Base-by-base conservation (phyloP, 352 stramenopile species). In the Pythium diclinum region DNA sequence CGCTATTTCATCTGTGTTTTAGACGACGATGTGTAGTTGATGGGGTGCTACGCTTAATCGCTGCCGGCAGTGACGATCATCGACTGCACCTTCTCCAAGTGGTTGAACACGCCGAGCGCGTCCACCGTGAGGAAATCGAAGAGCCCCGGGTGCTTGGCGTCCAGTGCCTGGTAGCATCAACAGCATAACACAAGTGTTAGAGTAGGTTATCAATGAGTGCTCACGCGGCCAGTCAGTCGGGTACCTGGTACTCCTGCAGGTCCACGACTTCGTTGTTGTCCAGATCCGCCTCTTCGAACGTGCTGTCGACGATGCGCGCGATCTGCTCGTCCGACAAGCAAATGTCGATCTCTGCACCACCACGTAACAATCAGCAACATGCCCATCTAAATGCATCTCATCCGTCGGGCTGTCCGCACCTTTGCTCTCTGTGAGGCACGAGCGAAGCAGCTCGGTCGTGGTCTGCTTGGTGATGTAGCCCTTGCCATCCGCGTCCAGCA, bases 121-220 rank as follows among this genome's bases (percentile, higher is more conserved):
- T 95, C 87, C 47, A 95, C 87, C 17, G 84, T 95, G 48, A 95
- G 74, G 65, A 95, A 95, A 56, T 92, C 84, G 62, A 91, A 92
- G 48, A 95, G 71, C 11, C 87, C 85, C 3, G 87, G 85, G 68
- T 94, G 87, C 61, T 92, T 91, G 25, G 72, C 83, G 59, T 95
- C 87, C 19, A 95, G 65, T 59, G 81, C 76, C 83, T 92, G 54
- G 28, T 52, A 32, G 17, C n/a, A 68, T 56, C 17, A 55, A 2
- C 14, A n/a, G 5, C 14, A 23, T 6, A 21, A 8, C 40, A 47
- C 16, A 23, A 4, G 40, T 47, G 25, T 28, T 28, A 28, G 25
- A 28, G 25, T 28, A 28, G 25, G 25, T 28, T 28, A 28, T 28
- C 25, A 28, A 28, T 28, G 25, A 28, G 25, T 28, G 25, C 25